phyloP scores from a whole-genome alignment of 2,329 filamentous ascomycete genomes.

The Ascochyta rabiei region DNA sequence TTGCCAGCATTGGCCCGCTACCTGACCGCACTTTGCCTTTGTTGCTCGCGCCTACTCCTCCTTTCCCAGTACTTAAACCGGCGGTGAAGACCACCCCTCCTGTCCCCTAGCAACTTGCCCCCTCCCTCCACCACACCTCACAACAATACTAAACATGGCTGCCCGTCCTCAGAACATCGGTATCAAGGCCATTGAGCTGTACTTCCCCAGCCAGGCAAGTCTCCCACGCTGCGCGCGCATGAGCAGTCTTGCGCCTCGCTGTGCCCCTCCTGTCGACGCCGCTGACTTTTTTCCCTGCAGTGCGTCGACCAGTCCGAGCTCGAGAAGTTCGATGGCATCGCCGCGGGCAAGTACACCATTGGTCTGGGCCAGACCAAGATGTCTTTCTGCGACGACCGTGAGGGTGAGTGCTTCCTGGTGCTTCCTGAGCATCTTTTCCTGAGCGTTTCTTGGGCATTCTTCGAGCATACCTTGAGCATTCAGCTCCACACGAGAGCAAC shows the following conservation, averaged over 20 bases:
- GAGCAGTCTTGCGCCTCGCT: constrained; percentile 8
- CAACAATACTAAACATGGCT: constrained; percentile 47
- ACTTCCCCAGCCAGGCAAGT: constrained; percentile 60
- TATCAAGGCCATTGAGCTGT: constrained; percentile 62
- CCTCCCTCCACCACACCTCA: constrained; percentile 22
- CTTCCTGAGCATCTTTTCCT: no score
- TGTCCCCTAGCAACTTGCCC: constrained; percentile 22
- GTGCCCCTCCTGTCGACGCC: constrained; percentile 21
- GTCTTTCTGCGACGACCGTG: constrained; percentile 62
- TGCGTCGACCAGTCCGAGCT: constrained; percentile 61
- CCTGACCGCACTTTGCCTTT: constrained; percentile 45
- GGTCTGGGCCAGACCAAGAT: constrained; percentile 62
- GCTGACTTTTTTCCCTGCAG: constrained; percentile 39
- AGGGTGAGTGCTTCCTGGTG: constrained; percentile 47
- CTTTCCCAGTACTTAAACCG: constrained; percentile 43
- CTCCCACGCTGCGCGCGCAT: constrained; percentile 2
- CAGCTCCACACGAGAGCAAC: not conserved
- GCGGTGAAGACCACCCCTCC: constrained; percentile 40
- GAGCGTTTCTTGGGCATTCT: no score
- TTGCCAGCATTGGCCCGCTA: constrained; percentile 44
- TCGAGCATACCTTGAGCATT: not conserved
- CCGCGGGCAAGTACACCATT: constrained; percentile 60
- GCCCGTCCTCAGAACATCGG: constrained; percentile 57
- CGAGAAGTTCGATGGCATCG: constrained; percentile 62
- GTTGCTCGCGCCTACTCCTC: constrained; percentile 32